Conservation (phyloP, 2,329 filamentous ascomycete species). For the Aureobasidium sp. region DNA sequence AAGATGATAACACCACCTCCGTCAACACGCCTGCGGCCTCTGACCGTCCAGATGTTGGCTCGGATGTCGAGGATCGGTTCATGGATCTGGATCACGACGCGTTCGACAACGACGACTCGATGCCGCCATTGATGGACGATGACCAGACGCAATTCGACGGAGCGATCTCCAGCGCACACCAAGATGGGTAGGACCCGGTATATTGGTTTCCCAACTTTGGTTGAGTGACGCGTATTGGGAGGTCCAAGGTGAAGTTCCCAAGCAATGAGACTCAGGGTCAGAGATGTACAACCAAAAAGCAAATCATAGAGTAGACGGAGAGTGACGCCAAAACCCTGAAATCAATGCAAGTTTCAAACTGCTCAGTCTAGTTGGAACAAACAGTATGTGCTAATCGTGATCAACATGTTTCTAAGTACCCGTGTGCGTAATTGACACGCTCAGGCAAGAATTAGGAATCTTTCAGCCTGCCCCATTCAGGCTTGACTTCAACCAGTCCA, state of each 20-base stretch:
- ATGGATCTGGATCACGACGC: background rate
- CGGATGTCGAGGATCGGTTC: background rate
- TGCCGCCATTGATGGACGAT: background rate
- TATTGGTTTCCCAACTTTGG: background rate
- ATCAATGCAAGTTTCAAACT: background rate
- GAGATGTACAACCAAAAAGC: background rate
- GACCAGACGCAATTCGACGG: background rate
- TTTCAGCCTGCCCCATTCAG: slow-evolving; percentile 14
- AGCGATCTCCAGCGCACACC: background rate
- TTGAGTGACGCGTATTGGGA: background rate
- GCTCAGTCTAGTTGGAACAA: background rate
- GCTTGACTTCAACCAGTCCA: slow-evolving; percentile 8
- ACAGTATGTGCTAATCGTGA: background rate
- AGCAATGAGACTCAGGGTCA: background rate
- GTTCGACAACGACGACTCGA: background rate
- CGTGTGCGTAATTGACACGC: background rate
- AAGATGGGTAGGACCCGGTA: background rate
- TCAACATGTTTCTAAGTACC: background rate
- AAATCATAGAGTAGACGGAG: slow-evolving; percentile 1
- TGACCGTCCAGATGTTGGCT: slow-evolving; percentile 1
- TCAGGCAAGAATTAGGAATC: background rate
- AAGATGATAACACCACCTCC: background rate
- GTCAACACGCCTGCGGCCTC: slow-evolving; percentile 6
- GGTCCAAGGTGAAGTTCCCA: background rate
- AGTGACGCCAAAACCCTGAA: background rate